These are phyloP conservation scores for Brassica napus DNA, from an alignment of 345 rosid species.

Conservation along the genomic window Da-Ae NC_063451.1:15988001-15988500, in stretches of 20 bases:
- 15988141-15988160: background rate
- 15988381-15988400: conserved; percentile 60
- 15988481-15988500: background rate
- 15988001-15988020: conserved; percentile 96
- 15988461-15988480: background rate
- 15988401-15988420: conserved; percentile 19
- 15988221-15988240: background rate
- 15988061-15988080: conserved; percentile 15
- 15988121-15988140: background rate
- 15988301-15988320: conserved; percentile 20
- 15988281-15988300: background rate
- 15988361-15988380: conserved; percentile 73
- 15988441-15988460: background rate
- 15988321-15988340: conserved; percentile 77
- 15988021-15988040: conserved; percentile 82
- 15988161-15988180: background rate
- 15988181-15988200: conserved; percentile 3
- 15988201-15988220: background rate
- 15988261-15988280: background rate
- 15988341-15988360: conserved; percentile 78
- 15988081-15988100: conserved; percentile 11
- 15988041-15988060: conserved; percentile 85
- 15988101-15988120: conserved; percentile 11
- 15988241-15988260: background rate
- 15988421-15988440: conserved; percentile 1